phyloP scores from a whole-genome alignment of 2,329 filamentous ascomycete genomes.

The Fusarium domesticum region DNA sequence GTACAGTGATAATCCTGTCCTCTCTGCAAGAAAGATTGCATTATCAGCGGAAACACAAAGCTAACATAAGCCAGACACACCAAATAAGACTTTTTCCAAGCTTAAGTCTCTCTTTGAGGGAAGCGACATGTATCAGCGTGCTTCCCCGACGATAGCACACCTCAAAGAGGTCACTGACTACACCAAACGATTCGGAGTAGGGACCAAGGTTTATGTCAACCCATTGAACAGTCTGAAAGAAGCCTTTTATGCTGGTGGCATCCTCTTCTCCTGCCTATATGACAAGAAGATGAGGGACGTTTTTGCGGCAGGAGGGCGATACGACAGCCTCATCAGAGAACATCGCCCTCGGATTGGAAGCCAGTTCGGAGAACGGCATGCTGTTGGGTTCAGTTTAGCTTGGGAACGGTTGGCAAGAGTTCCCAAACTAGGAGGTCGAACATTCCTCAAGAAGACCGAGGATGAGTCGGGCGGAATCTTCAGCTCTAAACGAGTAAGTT shows the following conservation, averaged over 20 bases:
- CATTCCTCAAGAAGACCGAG: slow-evolving; percentile 67
- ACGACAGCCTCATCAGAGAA: slow-evolving; percentile 84
- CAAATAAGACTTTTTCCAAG: slow-evolving; percentile 55
- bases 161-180: slow-evolving; percentile 76
- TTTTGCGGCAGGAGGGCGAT: slow-evolving; percentile 89
- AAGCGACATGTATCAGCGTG: slow-evolving; percentile 67
- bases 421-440: slow-evolving; percentile 51
- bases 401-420: slow-evolving; percentile 79
- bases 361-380: slow-evolving; percentile 66
- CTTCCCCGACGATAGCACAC: slow-evolving; percentile 73
- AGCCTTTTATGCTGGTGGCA: slow-evolving; percentile 79
- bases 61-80: slow-evolving; percentile 43
- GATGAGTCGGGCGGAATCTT: slow-evolving; percentile 59
- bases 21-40: no score
- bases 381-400: slow-evolving; percentile 87
- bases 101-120: slow-evolving; percentile 60
- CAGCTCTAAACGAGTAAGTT: slow-evolving; percentile 59
- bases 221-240: slow-evolving; percentile 88
- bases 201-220: slow-evolving; percentile 76
- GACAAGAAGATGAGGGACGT: slow-evolving; percentile 82
- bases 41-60: not conserved
- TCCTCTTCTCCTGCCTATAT: slow-evolving; percentile 87
- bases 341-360: slow-evolving; percentile 68
- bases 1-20: slow-evolving; percentile 38
- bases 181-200: slow-evolving; percentile 70